Evolutionary conservation across 1,284 basidiomycete genomes (phyloP).

Genomic region (Rhodotorula sp.): DNA sequence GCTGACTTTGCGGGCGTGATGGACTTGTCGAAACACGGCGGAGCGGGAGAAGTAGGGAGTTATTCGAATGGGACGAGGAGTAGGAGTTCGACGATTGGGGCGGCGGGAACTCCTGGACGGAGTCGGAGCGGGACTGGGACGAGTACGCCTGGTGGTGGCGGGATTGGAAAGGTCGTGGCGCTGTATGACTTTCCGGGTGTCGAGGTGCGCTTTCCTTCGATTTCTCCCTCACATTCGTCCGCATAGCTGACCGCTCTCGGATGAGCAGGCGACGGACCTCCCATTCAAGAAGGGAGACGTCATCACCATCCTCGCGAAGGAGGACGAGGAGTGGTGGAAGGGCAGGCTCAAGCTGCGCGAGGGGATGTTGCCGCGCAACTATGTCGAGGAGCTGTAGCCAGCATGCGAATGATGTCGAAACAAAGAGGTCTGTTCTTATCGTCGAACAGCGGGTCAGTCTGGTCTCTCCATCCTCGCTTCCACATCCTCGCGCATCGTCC

Average conservation of each 20-base stretch:
- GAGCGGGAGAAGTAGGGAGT: slow-evolving; percentile 11
- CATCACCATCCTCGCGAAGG: slow-evolving; percentile 71
- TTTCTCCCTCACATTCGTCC: neutral
- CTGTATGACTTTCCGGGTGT: slow-evolving; percentile 34
- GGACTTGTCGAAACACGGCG: slow-evolving; percentile 9
- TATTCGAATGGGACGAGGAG: neutral
- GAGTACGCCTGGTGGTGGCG: slow-evolving; percentile 1
- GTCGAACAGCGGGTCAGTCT: too few relatives aligned
- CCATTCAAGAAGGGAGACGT: slow-evolving; percentile 81
- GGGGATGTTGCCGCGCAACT: slow-evolving; percentile 61
- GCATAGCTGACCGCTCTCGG: neutral
- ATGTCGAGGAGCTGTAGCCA: slow-evolving; percentile 51
- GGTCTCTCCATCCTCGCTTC: too few relatives aligned
- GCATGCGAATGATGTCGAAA: neutral
- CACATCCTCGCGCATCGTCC: too few relatives aligned
- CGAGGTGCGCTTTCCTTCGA: slow-evolving; percentile 22
- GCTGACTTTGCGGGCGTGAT: slow-evolving; percentile 23
- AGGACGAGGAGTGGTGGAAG: slow-evolving; percentile 72
- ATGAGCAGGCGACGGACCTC: slow-evolving; percentile 57
- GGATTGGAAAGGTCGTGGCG: slow-evolving; percentile 32
- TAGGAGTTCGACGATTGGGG: slow-evolving; percentile 1
- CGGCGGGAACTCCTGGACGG: neutral
- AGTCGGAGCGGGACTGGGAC: slow-evolving; percentile 16
- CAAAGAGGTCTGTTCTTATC: too few relatives aligned
- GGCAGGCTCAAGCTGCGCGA: slow-evolving; percentile 54